phyloP scores from a whole-genome alignment of 208 protist genomes.

The Jaenimonas drosophilae region DNA sequence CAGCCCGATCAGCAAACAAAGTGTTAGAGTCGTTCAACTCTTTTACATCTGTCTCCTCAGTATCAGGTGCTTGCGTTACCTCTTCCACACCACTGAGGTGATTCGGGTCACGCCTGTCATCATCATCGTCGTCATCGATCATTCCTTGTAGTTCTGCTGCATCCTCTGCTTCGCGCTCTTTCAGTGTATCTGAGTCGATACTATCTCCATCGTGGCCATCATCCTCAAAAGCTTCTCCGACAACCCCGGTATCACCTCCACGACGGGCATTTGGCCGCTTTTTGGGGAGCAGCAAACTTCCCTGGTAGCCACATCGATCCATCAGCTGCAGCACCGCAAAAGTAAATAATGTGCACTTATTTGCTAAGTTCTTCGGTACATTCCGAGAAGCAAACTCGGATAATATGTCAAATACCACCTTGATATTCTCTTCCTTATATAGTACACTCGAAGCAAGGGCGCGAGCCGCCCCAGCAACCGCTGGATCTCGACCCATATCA shows the following conservation, averaged over 20 bases:
- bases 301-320: constrained; percentile 80
- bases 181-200: constrained; percentile 15
- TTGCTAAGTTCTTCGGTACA: constrained; percentile 23
- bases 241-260: too few relatives aligned
- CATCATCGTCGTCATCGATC: constrained; percentile 21
- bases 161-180: constrained; percentile 24
- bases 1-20: too few relatives aligned
- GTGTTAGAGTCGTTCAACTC: too few relatives aligned
- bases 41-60: too few relatives aligned
- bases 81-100: background rate
- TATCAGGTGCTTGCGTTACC: too few relatives aligned
- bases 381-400: constrained; percentile 24
- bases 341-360: constrained; percentile 49
- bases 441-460: constrained; percentile 73
- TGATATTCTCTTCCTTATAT: constrained; percentile 80
- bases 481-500: constrained; percentile 46
- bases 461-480: constrained; percentile 59
- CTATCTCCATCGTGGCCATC: constrained; percentile 31
- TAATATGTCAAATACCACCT: constrained; percentile 54
- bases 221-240: too few relatives aligned
- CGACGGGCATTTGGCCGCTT: constrained; percentile 16
- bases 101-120: constrained; percentile 1
- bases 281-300: constrained; percentile 58
- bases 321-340: constrained; percentile 76
- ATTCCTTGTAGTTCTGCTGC: constrained; percentile 13